Base-by-base conservation (phyloP, 1,284 basidiomycete genomes). In the Spongiforma sp. region DNA sequence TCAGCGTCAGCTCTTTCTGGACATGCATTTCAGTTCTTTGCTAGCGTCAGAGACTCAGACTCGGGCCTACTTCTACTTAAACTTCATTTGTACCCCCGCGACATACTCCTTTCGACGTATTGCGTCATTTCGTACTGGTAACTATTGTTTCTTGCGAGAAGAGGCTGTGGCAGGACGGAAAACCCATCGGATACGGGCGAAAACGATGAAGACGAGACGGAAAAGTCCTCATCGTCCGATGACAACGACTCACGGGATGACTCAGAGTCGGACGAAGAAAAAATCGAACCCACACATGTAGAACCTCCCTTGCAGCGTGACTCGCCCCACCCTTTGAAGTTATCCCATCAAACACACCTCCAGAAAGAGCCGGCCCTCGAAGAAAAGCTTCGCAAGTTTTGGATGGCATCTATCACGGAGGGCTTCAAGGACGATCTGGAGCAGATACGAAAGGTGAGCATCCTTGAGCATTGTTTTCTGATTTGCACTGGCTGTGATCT, bases 341-440 rank as follows among this genome's bases (percentile, higher is more conserved):
- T 69, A 70, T 89, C 8, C 73, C 81, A 1, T 64, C 65, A 36
- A 76, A 78, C 12, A 69, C 77, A 14, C 75, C n/a, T n/a, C n/a
- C 75, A 34, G 73, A 80, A 62, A 77, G 88, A 92, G 63, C 76
- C 84, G 55, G 73, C 75, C 4, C 72, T 93, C 69, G 88, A 86
- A 67, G 85, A 85, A 33, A 85, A 82, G 50, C 93, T 93, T 72
- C 80, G 86, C 62, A 89, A 88, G 72, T 93, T 93, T 72, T 94
- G 91, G 91, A 93, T 94, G 90, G 77, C 85, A 5, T 86, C 88
- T 3, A 83, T 93, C 7, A 91, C 88, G 2, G 91, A 93, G 74
- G 90, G 86, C 21, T 94, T 93, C 77, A 84, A 84, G 66, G 88
- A 91, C 59, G 92, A 93, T 74, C 79, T 94, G 24, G 89, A 92